A percentile compares a stretch with the other conserved stretches of the same genome.
These are phyloP conservation scores for Pichia sp. DNA, from an alignment of 1,139 yeast genomes.

Conservation along the genomic window DNA sequence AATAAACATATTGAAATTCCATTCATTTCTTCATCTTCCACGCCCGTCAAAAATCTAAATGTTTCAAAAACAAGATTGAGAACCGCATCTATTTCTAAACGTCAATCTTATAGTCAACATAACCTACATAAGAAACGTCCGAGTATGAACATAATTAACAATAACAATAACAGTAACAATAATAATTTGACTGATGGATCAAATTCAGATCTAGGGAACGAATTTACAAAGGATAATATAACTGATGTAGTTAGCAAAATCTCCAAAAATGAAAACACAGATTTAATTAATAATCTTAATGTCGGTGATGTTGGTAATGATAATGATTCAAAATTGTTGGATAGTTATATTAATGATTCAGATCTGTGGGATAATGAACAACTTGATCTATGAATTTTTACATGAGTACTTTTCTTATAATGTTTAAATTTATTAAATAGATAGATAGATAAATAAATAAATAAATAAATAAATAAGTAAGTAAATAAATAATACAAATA, in stretches of 20 bases:
- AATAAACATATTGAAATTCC: too few species aligned
- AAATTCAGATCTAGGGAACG: background rate
- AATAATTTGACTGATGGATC: background rate
- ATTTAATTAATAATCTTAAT: background rate
- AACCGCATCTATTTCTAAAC: conserved; percentile 25
- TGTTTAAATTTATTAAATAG: too few species aligned
- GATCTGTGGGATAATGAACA: conserved; percentile 16
- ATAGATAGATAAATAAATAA: background rate
- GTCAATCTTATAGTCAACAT: conserved; percentile 25
- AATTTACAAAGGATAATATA: conserved; percentile 4
- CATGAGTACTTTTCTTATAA: background rate
- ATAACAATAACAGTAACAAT: background rate
- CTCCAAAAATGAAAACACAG: conserved; percentile 2
- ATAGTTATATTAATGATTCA: conserved; percentile 3
- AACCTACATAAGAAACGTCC: conserved; percentile 15
- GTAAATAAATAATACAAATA: background rate
- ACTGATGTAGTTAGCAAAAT: conserved; percentile 1
- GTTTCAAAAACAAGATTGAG: conserved; percentile 13
- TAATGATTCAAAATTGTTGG: background rate
- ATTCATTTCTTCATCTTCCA: background rate
- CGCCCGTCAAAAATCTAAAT: background rate
- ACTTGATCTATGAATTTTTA: conserved; percentile 5
- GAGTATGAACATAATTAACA: conserved; percentile 1
- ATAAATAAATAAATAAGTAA: background rate
- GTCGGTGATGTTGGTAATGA: too few species aligned